These are phyloP conservation scores for Rhizopus microsporus DNA, from an alignment of 371 early-diverging fungal species.

Conservation along the genomic window DNA sequence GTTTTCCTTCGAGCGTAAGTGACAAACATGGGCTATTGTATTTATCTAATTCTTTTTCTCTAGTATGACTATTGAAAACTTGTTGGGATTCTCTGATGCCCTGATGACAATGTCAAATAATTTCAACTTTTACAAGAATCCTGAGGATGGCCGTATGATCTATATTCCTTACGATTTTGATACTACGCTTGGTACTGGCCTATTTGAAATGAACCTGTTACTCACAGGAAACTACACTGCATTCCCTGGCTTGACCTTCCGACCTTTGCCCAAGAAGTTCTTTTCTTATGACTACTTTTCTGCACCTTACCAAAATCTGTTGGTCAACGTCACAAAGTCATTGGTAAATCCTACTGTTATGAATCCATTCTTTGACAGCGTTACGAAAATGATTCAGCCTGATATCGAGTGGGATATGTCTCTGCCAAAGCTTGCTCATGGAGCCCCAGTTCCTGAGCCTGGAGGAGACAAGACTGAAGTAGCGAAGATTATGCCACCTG, in stretches of 20 bases:
- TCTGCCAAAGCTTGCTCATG: constrained; percentile 1
- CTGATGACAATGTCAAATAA: constrained; percentile 29
- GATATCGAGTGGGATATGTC: constrained; percentile 27
- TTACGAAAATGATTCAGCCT: constrained; percentile 20
- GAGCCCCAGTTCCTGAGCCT: not conserved
- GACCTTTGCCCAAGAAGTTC: constrained; percentile 18
- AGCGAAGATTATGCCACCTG: constrained; percentile 1
- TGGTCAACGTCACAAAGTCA: constrained; percentile 8
- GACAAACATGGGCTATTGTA: constrained; percentile 4
- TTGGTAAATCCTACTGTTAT: constrained; percentile 20
- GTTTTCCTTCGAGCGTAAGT: constrained; percentile 24
- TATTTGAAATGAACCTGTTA: constrained; percentile 7
- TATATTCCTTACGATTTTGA: constrained; percentile 39
- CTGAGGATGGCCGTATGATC: constrained; percentile 14
- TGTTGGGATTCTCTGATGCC: constrained; percentile 32
- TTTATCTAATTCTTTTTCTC: not conserved
- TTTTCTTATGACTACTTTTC: constrained; percentile 15
- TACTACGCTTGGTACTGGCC: constrained; percentile 23
- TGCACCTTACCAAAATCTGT: constrained; percentile 12
- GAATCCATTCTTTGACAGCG: constrained; percentile 19
- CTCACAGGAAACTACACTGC: constrained; percentile 25
- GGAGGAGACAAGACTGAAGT: not conserved
- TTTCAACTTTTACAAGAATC: constrained; percentile 28
- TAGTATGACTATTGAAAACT: constrained; percentile 35
- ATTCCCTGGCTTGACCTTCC: constrained; percentile 25